Percentiles rank a stretch among this genome's conserved stretches.
phyloP scores from a whole-genome alignment of 352 stramenopile species.

The Globisporangium middletonii region DNA sequence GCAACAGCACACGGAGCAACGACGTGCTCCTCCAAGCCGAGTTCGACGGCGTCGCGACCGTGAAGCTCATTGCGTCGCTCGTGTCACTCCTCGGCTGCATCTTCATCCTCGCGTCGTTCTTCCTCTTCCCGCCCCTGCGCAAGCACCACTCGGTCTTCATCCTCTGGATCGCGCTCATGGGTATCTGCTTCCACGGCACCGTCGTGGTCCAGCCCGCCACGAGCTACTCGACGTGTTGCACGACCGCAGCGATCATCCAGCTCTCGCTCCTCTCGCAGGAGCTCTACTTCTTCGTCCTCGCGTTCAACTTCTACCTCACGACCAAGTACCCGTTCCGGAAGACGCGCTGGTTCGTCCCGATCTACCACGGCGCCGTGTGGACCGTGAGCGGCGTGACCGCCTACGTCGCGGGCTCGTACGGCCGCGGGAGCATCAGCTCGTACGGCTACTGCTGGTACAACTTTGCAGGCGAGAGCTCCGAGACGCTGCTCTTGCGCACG shows the following conservation, averaged over 20 bases:
- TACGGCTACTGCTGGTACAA: constrained; percentile 85
- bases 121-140: constrained; percentile 74
- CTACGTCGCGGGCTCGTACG: constrained; percentile 42
- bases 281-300: constrained; percentile 82
- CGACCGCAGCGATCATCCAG: constrained; percentile 55
- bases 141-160: constrained; percentile 76
- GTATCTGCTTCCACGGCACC: constrained; percentile 73
- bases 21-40: constrained; percentile 33
- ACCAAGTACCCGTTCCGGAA: constrained; percentile 85
- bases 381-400: constrained; percentile 36
- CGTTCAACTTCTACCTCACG: constrained; percentile 84
- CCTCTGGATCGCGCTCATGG: constrained; percentile 78
- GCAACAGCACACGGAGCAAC: not conserved
- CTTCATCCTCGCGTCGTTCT: constrained; percentile 75
- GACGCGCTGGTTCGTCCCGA: constrained; percentile 51
- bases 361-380: constrained; percentile 77
- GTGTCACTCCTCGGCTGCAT: constrained; percentile 69
- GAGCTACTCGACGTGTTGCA: constrained; percentile 55
- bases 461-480: constrained; percentile 28
- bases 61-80: constrained; percentile 56
- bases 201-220: constrained; percentile 44
- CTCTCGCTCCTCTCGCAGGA: constrained; percentile 71
- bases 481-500: constrained; percentile 56
- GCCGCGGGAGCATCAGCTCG: constrained; percentile 46
- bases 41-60: constrained; percentile 44